Base-by-base conservation (phyloP, 2,329 filamentous ascomycete species). In the Elsinoe ampelina region DNA sequence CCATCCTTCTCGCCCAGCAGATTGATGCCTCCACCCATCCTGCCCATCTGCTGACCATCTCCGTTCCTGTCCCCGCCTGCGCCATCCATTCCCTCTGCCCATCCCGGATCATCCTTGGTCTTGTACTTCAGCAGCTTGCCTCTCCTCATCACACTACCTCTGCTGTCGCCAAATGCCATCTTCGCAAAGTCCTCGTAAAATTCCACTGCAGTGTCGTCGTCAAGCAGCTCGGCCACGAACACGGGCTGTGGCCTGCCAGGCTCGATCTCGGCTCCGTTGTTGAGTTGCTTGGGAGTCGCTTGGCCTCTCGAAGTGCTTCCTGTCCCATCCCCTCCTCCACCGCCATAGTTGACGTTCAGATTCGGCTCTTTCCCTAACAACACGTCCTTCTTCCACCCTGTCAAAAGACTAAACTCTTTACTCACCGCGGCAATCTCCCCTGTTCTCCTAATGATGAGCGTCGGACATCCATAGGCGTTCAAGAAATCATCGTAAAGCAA, bases 171-270 rank as follows among this genome's bases (percentile, higher is more conserved):
- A 71, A 96, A 97, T 0, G 92, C 92, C 2, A 97, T 78, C 61
- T 91, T 85, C 0, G 92, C 87, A 72, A 95, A 97, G 68, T 97
- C 90, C 63, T 96, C 91, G 69, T 96, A 95, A 70, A 96, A 97
- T 63, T 95, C 85, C 3, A 96, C 85, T 0, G 95, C 90, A 58
- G 86, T 91, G 65, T 95, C 89, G 62, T 96, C 90, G 64, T 97
- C 93, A 63, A 98, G 81, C 32, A 98, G 77, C 69, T 97, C 92
- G 0, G 92, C 89, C 48, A 97, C 78, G 66, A 95, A 95, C 1
- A 96, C 89, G 0, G 91, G 87, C 60, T 91, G 86, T 2, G 80
- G 78, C 55, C 80, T 77, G 8, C 65, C 65, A 15, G 63, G 61
- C 7, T 55, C 59, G 48, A 51, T 51, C 50, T 67, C 66, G 8